phyloP scores from a whole-genome alignment of 805 yeast genomes.

The Metschnikowia gelsemii region DNA sequence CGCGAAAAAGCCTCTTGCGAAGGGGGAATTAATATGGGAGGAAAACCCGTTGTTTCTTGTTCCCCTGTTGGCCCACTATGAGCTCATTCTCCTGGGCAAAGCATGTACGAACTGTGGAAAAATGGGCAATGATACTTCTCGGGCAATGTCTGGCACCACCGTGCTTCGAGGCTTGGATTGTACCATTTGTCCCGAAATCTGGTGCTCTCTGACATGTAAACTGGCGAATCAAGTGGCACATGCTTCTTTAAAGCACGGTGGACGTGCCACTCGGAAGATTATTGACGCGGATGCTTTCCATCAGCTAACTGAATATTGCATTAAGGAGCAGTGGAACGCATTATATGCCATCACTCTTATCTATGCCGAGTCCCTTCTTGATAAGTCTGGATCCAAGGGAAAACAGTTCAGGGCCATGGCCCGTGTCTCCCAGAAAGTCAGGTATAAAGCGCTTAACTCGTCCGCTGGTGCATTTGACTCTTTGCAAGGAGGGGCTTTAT shows the following conservation, averaged over 20 bases:
- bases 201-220: conserved; percentile 71
- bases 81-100: conserved; percentile 56
- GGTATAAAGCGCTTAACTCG: conserved; percentile 59
- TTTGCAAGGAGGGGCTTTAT: conserved; percentile 52
- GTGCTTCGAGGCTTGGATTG: conserved; percentile 60
- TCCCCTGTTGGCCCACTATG: conserved; percentile 66
- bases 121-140: conserved; percentile 36
- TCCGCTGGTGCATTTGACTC: conserved; percentile 54
- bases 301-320: conserved; percentile 58
- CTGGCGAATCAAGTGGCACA: conserved; percentile 51
- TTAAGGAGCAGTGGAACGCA: conserved; percentile 65
- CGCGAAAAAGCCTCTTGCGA: conserved; percentile 46
- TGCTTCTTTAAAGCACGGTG: conserved; percentile 53
- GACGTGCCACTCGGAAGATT: conserved; percentile 34
- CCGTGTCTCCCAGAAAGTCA: conserved; percentile 60
- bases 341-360: conserved; percentile 63
- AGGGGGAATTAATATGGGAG: conserved; percentile 58
- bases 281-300: conserved; percentile 51
- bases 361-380: conserved; percentile 45
- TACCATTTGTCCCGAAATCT: conserved; percentile 58
- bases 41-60: conserved; percentile 60
- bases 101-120: conserved; percentile 76
- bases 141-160: conserved; percentile 27
- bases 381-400: conserved; percentile 40
- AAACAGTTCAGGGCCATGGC: conserved; percentile 65